Base-by-base conservation (phyloP, 2,329 filamentous ascomycete genomes). In the Triangularia verruculosa region DNA sequence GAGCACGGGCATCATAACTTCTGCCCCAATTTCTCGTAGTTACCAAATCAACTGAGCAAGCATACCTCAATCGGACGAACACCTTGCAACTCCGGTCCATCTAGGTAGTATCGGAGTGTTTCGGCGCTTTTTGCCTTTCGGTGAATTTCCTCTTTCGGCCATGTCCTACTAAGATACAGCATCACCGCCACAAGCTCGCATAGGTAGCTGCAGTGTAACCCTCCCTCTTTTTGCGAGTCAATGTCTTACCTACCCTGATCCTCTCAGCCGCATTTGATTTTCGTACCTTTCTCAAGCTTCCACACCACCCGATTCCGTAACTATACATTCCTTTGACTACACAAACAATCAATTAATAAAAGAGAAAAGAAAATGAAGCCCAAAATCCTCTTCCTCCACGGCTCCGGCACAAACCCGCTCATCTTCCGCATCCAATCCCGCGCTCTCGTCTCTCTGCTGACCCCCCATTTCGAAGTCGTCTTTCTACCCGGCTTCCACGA, bases 401-500 rank as follows among this genome's bases (percentile, higher is more conserved):
- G 77, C 64, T 73, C 74, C 34, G 77, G 77, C 62, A 76, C 75
- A 30, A 77, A 74, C 62, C 69, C 73, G 61, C 62, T 51, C 55
- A 78, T 74, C 69, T 78, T 76, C 68, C 71, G 72, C 25, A 71
- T 76, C 62, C 77, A 79, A 68, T 70, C 70, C 39, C 75, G 75
- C 51, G 70, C 72, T 11, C 69, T 78, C 43, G 67, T 72, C 57
- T 68, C 70, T 61, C 68, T 67, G 20, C 73, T 78, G 25, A 55
- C 66, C 17, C 64, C 68, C 12, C 70, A 73, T 61, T 78, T 78
- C 66, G 70, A 73, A 20, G 73, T 78, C 61, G 70, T 76, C 61
- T 78, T 74, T 68, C 70, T 72, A 20, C 68, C 75, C 34, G 77
- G 71, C 0, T 73, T 74, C 13, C 69, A 72, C 64, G 60, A 69